A percentile compares a stretch with the other conserved stretches of the same genome.
These are phyloP conservation scores for Alternaria brassicicola DNA, from an alignment of 2,329 filamentous ascomycete genomes.

Conservation along the genomic window DNA sequence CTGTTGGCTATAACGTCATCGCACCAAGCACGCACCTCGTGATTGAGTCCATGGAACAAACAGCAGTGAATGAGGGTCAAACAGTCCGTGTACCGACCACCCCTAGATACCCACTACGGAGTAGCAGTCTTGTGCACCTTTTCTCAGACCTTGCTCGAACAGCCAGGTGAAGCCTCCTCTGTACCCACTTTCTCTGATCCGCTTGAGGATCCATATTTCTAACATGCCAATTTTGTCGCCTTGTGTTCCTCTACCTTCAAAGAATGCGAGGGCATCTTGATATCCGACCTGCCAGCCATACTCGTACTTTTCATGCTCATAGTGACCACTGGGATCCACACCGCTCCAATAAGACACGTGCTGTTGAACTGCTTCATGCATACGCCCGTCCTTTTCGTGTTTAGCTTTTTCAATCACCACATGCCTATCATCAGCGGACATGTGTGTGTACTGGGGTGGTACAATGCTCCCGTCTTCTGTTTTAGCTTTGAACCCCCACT, in stretches of 20 bases:
- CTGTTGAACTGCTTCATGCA: slow-evolving; percentile 45
- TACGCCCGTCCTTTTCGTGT: slow-evolving; percentile 45
- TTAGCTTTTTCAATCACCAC: slow-evolving; percentile 50
- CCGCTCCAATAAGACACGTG: slow-evolving; percentile 60
- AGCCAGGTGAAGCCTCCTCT: slow-evolving; percentile 57
- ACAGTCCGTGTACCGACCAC: background rate
- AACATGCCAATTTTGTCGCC: slow-evolving; percentile 62
- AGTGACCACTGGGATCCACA: slow-evolving; percentile 52
- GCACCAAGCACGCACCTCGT: background rate
- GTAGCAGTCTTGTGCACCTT: slow-evolving; percentile 53
- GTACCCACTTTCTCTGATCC: slow-evolving; percentile 59
- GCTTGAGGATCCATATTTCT: slow-evolving; percentile 64
- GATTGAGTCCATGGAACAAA: background rate
- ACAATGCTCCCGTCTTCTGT: slow-evolving; percentile 52
- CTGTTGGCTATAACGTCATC: slow-evolving; percentile 3
- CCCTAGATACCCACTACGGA: slow-evolving; percentile 25
- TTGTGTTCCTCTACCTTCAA: slow-evolving; percentile 48
- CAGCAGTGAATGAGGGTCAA: background rate
- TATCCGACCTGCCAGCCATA: slow-evolving; percentile 64
- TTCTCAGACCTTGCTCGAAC: slow-evolving; percentile 57
- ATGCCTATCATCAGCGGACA: slow-evolving; percentile 19
- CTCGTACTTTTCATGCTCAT: slow-evolving; percentile 61
- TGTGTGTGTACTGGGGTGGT: slow-evolving; percentile 44
- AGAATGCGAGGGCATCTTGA: slow-evolving; percentile 61
- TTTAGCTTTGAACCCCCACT: slow-evolving; percentile 65